phyloP scores from a whole-genome alignment of 345 rosid species.

The Eutrema japonicum region DNA sequence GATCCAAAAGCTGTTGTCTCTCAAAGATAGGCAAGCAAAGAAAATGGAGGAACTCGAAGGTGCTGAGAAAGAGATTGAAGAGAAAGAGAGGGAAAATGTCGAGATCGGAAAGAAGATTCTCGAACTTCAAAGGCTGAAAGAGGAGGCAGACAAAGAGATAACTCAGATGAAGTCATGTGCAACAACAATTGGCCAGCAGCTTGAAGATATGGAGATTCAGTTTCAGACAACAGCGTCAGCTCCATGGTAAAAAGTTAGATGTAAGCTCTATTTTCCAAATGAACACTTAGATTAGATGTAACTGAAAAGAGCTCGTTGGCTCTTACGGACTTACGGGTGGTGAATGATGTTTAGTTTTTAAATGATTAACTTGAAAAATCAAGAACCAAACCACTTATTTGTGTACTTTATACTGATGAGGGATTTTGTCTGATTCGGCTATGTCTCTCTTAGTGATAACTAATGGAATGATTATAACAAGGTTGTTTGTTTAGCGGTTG shows the following conservation, averaged over 20 bases:
- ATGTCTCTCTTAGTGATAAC: too few species aligned
- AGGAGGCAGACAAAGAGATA: constrained; percentile 25
- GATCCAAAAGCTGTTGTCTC: constrained; percentile 47
- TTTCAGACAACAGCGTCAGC: constrained; percentile 45
- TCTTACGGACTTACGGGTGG: too few species aligned
- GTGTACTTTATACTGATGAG: too few species aligned
- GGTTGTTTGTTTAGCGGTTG: too few species aligned
- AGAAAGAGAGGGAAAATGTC: constrained; percentile 5
- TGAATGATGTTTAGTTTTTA: too few species aligned
- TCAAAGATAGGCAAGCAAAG: constrained; percentile 44
- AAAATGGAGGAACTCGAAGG: constrained; percentile 34
- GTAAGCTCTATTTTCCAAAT: too few species aligned
- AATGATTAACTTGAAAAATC: too few species aligned
- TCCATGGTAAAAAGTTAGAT: constrained; percentile 39
- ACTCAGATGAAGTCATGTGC: constrained; percentile 34
- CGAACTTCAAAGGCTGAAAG: constrained; percentile 44
- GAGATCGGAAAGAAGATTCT: constrained; percentile 39
- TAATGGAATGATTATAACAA: too few species aligned
- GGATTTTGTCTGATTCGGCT: too few species aligned
- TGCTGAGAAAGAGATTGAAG: constrained; percentile 36
- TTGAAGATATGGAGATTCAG: constrained; percentile 32
- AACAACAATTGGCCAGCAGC: constrained; percentile 4
- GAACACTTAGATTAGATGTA: too few species aligned
- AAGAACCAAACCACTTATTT: too few species aligned
- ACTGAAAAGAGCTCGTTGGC: too few species aligned